Evolutionary conservation across 2,329 filamentous ascomycete genomes (phyloP), one percentile per base, ranked within the genome.

Genomic region (Fusarium sp.): DNA sequence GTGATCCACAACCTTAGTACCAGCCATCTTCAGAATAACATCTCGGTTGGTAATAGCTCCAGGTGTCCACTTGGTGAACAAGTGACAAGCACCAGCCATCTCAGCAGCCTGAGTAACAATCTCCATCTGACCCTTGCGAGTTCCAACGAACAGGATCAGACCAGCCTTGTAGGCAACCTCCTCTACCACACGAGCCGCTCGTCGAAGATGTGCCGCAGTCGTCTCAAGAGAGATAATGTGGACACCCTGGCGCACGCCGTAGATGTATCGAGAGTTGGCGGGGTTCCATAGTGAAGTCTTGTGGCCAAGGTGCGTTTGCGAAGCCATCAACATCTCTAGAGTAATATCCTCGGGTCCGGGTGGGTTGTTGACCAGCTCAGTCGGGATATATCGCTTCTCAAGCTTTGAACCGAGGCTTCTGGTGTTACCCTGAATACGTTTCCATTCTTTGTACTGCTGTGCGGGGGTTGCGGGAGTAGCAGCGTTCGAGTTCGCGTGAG

Each of bases 161-260:
- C 96, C 96, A 43, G 92, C 96, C 56, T 89, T 85, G 76, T 91
- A 91, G 9, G 94, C 88, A 3, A 98, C 93, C 76, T 94, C 94
- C 76, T 95, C 90, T 3, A 98, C 94, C 6, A 99, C 90, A 74
- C 95, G 92, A n/a, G 94, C 94, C 6, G 96, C 95, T 51, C 96
- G 90, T n/a, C 95, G 90, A 57, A 99, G 87, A 81, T 98, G 91
- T 17, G 94, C 91, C 15, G 94, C 94, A 33, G 93, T 98, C 63
- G 90, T 87, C 78, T 99, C 96, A 5, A 98, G 90, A 11, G 91
- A 92, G 79, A 99, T 97, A 78, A 99, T 94, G 82, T 98, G 95
- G 65, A 97, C 91, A 17, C 92, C 94, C 72, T 96, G 88, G 44
- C 96, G 88, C 66, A 97, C 88, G 74, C 96, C 96, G 78, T 93